phyloP scores from a whole-genome alignment of 495 filamentous ascomycete species.

The Aspergillus carlsbadensis region DNA sequence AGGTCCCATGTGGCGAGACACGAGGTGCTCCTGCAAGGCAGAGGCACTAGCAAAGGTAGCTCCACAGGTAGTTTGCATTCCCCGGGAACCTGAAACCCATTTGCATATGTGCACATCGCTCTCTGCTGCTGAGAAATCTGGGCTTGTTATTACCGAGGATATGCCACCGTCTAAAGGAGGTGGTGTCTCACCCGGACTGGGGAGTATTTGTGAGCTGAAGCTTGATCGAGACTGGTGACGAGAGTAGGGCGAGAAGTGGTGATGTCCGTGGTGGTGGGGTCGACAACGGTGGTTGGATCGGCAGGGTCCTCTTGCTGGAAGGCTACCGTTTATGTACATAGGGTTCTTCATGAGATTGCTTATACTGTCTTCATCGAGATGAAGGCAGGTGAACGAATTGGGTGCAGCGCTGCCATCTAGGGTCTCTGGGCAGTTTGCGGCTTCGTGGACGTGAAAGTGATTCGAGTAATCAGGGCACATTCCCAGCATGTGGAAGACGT shows the following conservation, averaged over 20 bases:
- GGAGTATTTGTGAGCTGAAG: slow-evolving; percentile 41
- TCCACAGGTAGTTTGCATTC: slow-evolving; percentile 34
- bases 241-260: slow-evolving; percentile 42
- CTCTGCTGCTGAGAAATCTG: slow-evolving; percentile 37
- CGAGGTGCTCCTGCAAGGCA: slow-evolving; percentile 44
- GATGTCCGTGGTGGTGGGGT: slow-evolving; percentile 35
- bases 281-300: slow-evolving; percentile 38
- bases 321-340: slow-evolving; percentile 25
- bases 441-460: slow-evolving; percentile 27
- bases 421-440: slow-evolving; percentile 14
- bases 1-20: slow-evolving; percentile 39
- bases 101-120: slow-evolving; percentile 37
- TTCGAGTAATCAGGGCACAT: slow-evolving; percentile 38
- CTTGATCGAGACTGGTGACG: slow-evolving; percentile 44
- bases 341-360: slow-evolving; percentile 29
- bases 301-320: slow-evolving; percentile 30
- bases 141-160: slow-evolving; percentile 42
- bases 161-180: slow-evolving; percentile 42
- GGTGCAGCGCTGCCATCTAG: slow-evolving; percentile 17
- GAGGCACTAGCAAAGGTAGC: slow-evolving; percentile 35
- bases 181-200: slow-evolving; percentile 42
- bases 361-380: slow-evolving; percentile 17
- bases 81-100: slow-evolving; percentile 32
- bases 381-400: slow-evolving; percentile 31
- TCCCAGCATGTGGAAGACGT: slow-evolving; percentile 44